Evolutionary conservation across 371 early-diverging fungal species (phyloP).

Genomic region (Apophysomyces elegans): DNA sequence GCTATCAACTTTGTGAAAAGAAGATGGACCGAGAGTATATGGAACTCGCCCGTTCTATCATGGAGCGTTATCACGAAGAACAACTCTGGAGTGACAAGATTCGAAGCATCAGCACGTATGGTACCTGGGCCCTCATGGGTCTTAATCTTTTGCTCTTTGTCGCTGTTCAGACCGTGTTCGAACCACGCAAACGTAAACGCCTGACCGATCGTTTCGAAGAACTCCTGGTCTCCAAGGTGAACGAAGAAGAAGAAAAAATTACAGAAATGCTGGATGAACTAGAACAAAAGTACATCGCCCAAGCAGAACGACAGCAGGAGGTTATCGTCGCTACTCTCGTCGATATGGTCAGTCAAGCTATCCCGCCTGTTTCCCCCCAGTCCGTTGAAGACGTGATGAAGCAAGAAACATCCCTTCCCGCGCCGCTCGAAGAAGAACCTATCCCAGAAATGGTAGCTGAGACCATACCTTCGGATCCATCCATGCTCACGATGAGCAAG

Average conservation of each 20-base stretch:
- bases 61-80: slow-evolving; percentile 87
- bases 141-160: slow-evolving; percentile 77
- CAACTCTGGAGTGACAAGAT: slow-evolving; percentile 98
- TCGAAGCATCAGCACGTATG: slow-evolving; percentile 84
- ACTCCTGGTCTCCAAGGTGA: slow-evolving; percentile 49
- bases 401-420: not conserved
- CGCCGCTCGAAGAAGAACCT: not conserved
- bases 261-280: slow-evolving; percentile 28
- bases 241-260: slow-evolving; percentile 49
- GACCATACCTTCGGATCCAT: not conserved
- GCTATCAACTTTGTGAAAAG: slow-evolving; percentile 64
- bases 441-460: slow-evolving; percentile 4
- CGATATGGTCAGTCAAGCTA: slow-evolving; percentile 9
- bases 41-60: slow-evolving; percentile 71
- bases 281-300: slow-evolving; percentile 21
- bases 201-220: slow-evolving; percentile 77
- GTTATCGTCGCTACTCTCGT: slow-evolving; percentile 28
- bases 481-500: slow-evolving; percentile 16
- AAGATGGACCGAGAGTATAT: slow-evolving; percentile 75
- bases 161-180: slow-evolving; percentile 77
- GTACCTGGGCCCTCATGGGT: slow-evolving; percentile 80
- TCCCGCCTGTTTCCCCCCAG: not conserved
- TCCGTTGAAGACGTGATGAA: slow-evolving; percentile 10
- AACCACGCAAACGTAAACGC: slow-evolving; percentile 74
- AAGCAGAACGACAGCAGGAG: slow-evolving; percentile 31